Evolutionary conservation across 768 basidiomycete genomes (phyloP).

Genomic region (Lentinula boryana): DNA sequence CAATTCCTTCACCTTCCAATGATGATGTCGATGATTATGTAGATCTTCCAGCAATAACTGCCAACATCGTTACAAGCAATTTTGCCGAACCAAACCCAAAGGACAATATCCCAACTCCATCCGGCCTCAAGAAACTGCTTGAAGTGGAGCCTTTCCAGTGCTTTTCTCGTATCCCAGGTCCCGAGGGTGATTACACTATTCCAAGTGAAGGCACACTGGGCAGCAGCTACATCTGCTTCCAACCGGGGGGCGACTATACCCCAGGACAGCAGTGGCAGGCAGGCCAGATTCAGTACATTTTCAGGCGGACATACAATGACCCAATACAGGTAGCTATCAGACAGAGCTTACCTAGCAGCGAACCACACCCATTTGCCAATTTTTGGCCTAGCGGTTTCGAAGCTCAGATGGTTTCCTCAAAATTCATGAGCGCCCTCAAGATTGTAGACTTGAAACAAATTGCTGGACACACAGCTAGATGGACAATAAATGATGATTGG

Average conservation of each 20-base stretch:
- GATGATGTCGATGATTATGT: neutral
- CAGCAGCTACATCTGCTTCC: conserved; percentile 2
- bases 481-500: neutral
- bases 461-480: neutral
- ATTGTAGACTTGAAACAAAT: neutral
- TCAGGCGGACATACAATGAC: neutral
- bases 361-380: neutral
- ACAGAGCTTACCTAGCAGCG: neutral
- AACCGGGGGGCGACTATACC: neutral
- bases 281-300: conserved; percentile 4
- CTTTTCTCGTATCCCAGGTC: neutral
- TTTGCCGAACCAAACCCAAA: neutral
- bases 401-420: neutral
- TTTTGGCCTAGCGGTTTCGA: conserved; percentile 1
- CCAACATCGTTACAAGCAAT: neutral
- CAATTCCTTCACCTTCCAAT: neutral
- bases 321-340: neutral
- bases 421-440: neutral
- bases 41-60: neutral
- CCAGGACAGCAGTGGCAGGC: neutral
- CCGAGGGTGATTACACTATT: neutral
- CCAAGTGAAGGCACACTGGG: neutral
- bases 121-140: neutral
- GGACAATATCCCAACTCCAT: neutral
- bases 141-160: neutral